phyloP scores from a whole-genome alignment of 2,329 filamentous ascomycete species.

The Pyricularia grisea region DNA sequence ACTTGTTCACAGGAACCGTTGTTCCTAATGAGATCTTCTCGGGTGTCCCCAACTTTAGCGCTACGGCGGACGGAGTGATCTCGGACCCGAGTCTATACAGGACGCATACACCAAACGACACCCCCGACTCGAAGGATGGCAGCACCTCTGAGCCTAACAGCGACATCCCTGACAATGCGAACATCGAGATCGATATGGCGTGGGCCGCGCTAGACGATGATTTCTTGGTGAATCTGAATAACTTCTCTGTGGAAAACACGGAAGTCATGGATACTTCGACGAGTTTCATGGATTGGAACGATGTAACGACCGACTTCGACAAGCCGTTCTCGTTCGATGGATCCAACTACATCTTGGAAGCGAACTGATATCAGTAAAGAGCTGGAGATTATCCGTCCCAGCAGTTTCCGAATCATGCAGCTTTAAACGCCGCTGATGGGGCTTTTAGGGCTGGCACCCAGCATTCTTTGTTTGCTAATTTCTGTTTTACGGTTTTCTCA shows the following conservation, averaged over 20 bases:
- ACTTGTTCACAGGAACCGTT: constrained; percentile 32
- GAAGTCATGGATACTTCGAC: constrained; percentile 9
- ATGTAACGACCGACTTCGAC: constrained; percentile 37
- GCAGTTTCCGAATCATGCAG: background rate
- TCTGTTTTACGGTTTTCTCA: background rate
- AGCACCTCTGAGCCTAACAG: constrained; percentile 51
- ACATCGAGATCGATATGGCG: constrained; percentile 41
- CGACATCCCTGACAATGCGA: constrained; percentile 47
- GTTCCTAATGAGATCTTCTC: constrained; percentile 42
- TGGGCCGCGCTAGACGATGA: constrained; percentile 42
- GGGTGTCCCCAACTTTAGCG: constrained; percentile 29
- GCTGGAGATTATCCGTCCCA: background rate
- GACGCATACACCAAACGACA: constrained; percentile 51
- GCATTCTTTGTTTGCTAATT: background rate
- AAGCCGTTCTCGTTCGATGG: constrained; percentile 46
- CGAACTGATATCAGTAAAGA: background rate
- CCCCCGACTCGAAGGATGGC: constrained; percentile 55
- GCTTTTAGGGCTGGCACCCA: background rate
- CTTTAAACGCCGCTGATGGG: background rate
- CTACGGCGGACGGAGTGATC: constrained; percentile 34
- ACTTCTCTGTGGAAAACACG: constrained; percentile 18
- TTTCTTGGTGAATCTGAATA: constrained; percentile 31
- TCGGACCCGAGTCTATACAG: constrained; percentile 44
- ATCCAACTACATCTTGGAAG: constrained; percentile 29
- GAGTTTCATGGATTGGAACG: constrained; percentile 32